phyloP scores from a whole-genome alignment of 352 stramenopile species.

The Globisporangium paroecandrum region DNA sequence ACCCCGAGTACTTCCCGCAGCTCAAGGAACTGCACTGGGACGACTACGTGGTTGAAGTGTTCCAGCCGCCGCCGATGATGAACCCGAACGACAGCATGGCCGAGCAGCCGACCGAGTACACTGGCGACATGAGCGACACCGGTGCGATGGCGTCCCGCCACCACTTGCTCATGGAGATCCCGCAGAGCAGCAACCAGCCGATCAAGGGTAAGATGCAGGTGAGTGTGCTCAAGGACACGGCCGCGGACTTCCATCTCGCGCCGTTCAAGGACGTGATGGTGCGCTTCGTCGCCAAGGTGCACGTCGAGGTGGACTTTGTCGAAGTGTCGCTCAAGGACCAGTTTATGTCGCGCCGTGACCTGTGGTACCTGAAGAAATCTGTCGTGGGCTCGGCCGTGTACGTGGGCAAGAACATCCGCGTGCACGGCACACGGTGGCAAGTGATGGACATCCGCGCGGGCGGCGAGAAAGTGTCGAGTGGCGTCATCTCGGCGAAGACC shows the following conservation, averaged over 20 bases:
- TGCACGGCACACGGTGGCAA: constrained; percentile 75
- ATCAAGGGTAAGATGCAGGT: constrained; percentile 78
- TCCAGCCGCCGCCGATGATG: constrained; percentile 36
- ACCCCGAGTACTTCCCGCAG: constrained; percentile 76
- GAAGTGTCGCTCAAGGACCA: constrained; percentile 90
- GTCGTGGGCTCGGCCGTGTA: constrained; percentile 69
- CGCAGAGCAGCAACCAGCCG: constrained; percentile 54
- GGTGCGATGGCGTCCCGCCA: constrained; percentile 29
- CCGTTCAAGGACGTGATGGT: constrained; percentile 81
- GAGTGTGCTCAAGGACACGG: constrained; percentile 81
- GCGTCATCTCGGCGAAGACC: constrained; percentile 93
- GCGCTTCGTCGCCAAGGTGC: constrained; percentile 72
- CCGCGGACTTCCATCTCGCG: constrained; percentile 63
- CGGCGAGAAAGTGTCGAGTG: constrained; percentile 83
- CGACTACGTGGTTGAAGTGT: constrained; percentile 82
- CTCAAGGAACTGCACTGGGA: constrained; percentile 61
- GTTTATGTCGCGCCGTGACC: constrained; percentile 90
- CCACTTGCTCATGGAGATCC: constrained; percentile 79
- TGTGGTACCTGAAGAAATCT: constrained; percentile 83
- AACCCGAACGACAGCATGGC: constrained; percentile 9
- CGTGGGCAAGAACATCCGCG: constrained; percentile 72
- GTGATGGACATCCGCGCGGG: constrained; percentile 90
- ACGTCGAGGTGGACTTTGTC: constrained; percentile 85
- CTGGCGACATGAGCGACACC: constrained; percentile 11
- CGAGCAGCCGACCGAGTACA: constrained; percentile 18